These are phyloP conservation scores for Adenanthera pavonina DNA, from an alignment of 306 rosid species.

Conservation along the genomic window DNA sequence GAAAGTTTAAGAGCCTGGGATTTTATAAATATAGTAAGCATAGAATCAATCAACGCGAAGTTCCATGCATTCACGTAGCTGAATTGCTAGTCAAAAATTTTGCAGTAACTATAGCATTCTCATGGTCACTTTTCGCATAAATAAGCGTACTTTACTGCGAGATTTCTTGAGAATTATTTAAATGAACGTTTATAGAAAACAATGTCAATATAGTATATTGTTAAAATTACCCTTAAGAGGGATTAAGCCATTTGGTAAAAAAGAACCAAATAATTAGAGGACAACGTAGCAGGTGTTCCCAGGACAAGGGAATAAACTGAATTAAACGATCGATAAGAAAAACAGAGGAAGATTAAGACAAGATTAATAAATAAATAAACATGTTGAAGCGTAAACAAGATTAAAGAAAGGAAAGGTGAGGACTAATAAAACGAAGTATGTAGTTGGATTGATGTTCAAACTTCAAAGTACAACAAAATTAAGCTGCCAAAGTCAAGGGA, in stretches of 20 bases:
- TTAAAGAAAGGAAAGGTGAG: neutral
- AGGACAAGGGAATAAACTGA: neutral
- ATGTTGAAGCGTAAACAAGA: neutral
- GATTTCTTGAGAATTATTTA: neutral
- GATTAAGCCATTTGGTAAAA: neutral
- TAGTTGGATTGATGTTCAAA: neutral
- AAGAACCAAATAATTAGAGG: neutral
- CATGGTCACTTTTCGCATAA: too few species aligned
- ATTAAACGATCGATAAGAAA: neutral
- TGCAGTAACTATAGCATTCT: too few species aligned
- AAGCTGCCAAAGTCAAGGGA: conserved; percentile 16
- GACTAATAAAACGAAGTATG: neutral
- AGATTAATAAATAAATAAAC: neutral
- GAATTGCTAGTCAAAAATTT: neutral
- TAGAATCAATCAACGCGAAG: neutral
- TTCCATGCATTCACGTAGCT: neutral
- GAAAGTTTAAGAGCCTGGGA: neutral
- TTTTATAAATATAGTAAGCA: neutral
- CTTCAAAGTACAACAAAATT: neutral
- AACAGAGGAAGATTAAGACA: neutral
- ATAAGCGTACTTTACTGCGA: neutral
- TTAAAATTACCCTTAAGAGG: neutral
- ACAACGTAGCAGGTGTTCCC: neutral
- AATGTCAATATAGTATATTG: neutral
- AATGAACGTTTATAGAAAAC: neutral